phyloP scores from a whole-genome alignment of 2,329 filamentous ascomycete species.

The Cladosporium sphaerospermum region DNA sequence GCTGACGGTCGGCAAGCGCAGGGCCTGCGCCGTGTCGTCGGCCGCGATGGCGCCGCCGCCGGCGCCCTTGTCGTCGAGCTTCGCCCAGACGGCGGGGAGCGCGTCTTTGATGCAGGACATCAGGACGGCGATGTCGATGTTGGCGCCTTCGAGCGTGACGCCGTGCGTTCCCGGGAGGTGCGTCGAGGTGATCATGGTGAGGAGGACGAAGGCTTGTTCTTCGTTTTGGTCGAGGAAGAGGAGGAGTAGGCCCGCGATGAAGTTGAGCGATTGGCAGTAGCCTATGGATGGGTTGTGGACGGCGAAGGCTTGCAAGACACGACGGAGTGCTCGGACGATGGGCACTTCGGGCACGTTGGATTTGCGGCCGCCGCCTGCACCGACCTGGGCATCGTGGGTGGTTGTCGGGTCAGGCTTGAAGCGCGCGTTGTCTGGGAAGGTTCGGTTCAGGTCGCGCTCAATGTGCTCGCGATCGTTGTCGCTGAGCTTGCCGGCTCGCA shows the following conservation, averaged over 20 bases:
- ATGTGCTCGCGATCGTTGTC: conserved; percentile 81
- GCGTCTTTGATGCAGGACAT: conserved; percentile 81
- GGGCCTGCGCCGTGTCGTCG: conserved; percentile 35
- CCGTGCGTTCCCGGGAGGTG: conserved; percentile 91
- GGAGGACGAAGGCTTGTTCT: conserved; percentile 85
- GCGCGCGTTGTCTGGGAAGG: conserved; percentile 86
- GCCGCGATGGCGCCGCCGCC: conserved; percentile 33
- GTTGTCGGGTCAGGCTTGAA: conserved; percentile 61
- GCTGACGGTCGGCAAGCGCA: conserved; percentile 76
- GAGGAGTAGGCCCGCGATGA: conserved; percentile 81
- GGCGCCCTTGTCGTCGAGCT: conserved; percentile 71
- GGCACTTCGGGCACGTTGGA: conserved; percentile 64
- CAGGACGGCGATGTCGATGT: conserved; percentile 87
- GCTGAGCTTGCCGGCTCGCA: conserved; percentile 54
- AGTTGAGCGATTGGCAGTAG: conserved; percentile 94
- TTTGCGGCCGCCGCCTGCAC: conserved; percentile 41
- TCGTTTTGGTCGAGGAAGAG: conserved; percentile 76
- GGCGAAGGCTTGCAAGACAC: conserved; percentile 83
- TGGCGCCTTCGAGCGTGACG: conserved; percentile 81
- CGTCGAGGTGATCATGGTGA: conserved; percentile 83
- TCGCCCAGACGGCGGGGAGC: conserved; percentile 77
- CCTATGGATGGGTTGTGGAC: conserved; percentile 87
- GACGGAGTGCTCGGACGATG: conserved; percentile 74
- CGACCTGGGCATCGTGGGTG: neutral
- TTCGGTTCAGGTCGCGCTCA: conserved; percentile 86